Evolutionary conservation across 139 green algal genomes (phyloP), one percentile per base, ranked within the genome.

Genomic region (Micractinium sp.): DNA sequence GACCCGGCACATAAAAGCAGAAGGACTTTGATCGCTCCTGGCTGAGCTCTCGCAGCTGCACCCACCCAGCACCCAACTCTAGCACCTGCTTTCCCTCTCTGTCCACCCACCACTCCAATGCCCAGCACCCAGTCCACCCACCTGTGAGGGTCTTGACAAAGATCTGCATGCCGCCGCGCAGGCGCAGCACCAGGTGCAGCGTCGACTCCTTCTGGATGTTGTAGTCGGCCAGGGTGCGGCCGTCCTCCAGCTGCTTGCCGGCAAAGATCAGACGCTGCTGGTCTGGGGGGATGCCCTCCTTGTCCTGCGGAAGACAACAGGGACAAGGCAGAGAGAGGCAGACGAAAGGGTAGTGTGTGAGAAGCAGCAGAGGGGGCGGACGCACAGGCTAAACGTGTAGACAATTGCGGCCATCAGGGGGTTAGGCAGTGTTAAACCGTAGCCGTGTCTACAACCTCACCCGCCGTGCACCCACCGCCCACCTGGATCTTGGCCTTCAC

Each of bases 161-260:
- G 85, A 98, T 98, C 93, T 99, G 96, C 96, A 97, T 96, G 82
- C 89, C 71, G n/a, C 85, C 85, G n/a, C 88, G 90, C 73, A 93
- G 82, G 67, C 90, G 90, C 77, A 99, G 96, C 91, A 99, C 98
- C 94, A 99, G 87, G 93, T 99, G 97, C 31, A 99, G 94, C 2
- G 97, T 99, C 38, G 96, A 99, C 94, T 99, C 97, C 94, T 98
- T 98, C 92, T 98, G 94, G 89, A 98, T 98, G 93, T 98, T 99
- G 94, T 99, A 99, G 92, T 99, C 97, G 18, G 97, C 95, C 63
- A 99, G 93, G 1, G 97, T 99, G 87, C 97, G 95, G 67, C 97
- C 97, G 82, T 99, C 97, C 94, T 99, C 96, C 85, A 98, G 96
- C 96, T 99, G 97, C 96, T 99, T 99, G 93, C 96, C 97, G 31